These are phyloP conservation scores for Fonsecaea erecta DNA, from an alignment of 2,329 filamentous ascomycete species.

Conservation along the genomic window DNA sequence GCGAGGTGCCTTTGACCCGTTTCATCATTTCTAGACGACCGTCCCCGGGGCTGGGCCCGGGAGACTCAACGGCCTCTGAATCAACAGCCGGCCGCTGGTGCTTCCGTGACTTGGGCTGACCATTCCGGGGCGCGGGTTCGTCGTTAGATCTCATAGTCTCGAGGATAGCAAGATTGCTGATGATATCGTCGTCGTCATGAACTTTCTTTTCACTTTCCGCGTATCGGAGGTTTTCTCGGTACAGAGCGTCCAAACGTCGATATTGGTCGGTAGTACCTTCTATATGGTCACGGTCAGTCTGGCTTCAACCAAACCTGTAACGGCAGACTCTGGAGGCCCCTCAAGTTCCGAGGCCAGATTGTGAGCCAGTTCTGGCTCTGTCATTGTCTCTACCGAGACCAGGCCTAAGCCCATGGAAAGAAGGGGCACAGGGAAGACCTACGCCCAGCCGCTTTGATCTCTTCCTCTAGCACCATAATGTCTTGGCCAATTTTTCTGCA, in stretches of 20 bases:
- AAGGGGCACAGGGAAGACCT: conserved; percentile 14
- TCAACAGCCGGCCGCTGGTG: conserved; percentile 45
- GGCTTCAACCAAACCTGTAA: not conserved
- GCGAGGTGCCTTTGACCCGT: conserved; percentile 49
- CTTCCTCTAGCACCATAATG: conserved; percentile 50
- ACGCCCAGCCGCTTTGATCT: conserved; percentile 52
- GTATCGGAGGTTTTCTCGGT: conserved; percentile 53
- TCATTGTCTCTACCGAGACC: not conserved
- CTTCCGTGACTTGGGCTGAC: conserved; percentile 52
- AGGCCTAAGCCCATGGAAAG: not conserved
- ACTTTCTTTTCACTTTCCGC: conserved; percentile 56
- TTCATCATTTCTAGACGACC: conserved; percentile 49
- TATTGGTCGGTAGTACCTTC: conserved; percentile 34
- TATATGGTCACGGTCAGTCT: conserved; percentile 8
- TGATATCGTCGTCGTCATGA: conserved; percentile 56
- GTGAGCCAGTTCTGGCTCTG: no score
- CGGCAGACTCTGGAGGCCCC: not conserved
- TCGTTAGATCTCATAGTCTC: conserved; percentile 56
- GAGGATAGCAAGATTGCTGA: conserved; percentile 56
- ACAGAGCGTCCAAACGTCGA: conserved; percentile 49
- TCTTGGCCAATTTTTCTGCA: conserved; percentile 44
- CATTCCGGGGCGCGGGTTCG: conserved; percentile 49
- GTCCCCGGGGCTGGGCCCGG: conserved; percentile 47
- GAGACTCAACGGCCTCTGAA: conserved; percentile 53
- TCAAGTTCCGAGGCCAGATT: not conserved